These are phyloP conservation scores for Vanderwaltozyma yarrowii DNA, from an alignment of 805 yeast species.

Conservation along the genomic window DNA sequence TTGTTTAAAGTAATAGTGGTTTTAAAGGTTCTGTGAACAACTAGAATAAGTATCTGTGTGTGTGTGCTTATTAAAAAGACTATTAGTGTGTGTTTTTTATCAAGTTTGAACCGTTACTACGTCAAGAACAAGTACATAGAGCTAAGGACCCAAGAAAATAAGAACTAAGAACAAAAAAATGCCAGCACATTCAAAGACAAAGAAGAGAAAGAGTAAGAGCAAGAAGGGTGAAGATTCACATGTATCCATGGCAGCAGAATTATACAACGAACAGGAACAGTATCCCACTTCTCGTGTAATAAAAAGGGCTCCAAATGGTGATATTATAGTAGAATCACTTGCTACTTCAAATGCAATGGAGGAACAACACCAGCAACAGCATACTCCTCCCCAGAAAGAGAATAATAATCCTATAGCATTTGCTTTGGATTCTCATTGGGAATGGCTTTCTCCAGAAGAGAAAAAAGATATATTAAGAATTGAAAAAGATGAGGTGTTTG, in stretches of 20 bases:
- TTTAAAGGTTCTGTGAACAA: too few relatives aligned
- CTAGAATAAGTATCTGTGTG: too few relatives aligned
- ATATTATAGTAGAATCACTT: slow-evolving; percentile 53
- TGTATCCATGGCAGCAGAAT: slow-evolving; percentile 30
- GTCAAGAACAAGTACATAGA: too few relatives aligned
- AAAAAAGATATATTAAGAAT: slow-evolving; percentile 53
- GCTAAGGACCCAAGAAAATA: too few relatives aligned
- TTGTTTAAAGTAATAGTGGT: too few relatives aligned
- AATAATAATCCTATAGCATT: slow-evolving; percentile 8
- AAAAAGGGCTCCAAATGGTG: slow-evolving; percentile 64
- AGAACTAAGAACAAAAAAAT: too few relatives aligned
- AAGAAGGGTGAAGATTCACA: slow-evolving; percentile 7
- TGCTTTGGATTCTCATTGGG: slow-evolving; percentile 44
- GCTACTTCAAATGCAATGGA: not conserved
- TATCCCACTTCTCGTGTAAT: slow-evolving; percentile 67
- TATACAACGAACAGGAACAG: slow-evolving; percentile 47
- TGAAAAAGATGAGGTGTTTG: slow-evolving; percentile 60
- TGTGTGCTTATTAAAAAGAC: too few relatives aligned
- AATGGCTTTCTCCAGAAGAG: slow-evolving; percentile 45
- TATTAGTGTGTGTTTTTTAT: too few relatives aligned
- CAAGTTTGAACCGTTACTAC: too few relatives aligned
- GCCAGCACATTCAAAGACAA: slow-evolving; percentile 21
- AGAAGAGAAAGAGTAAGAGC: slow-evolving; percentile 21
- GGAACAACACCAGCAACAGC: too few relatives aligned
- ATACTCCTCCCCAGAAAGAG: not conserved